Conservation (phyloP, 2,329 filamentous ascomycete genomes). For the Penicillium sp. region DNA sequence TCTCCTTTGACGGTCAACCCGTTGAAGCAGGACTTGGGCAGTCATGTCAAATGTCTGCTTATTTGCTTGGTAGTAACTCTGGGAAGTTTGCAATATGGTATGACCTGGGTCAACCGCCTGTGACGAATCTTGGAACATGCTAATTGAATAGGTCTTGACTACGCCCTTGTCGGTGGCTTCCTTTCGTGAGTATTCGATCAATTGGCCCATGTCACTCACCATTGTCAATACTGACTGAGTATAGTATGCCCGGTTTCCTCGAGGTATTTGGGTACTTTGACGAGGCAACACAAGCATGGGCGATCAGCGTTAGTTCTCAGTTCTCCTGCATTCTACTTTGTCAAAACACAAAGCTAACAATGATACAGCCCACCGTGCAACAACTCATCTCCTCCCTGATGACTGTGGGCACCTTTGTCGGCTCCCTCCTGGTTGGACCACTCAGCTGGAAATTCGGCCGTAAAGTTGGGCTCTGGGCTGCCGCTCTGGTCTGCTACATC, state of each 20-base stretch:
- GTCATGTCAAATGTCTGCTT: neutral
- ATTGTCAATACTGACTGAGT: neutral
- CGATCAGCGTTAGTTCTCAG: conserved; percentile 4
- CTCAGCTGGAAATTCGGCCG: conserved; percentile 5
- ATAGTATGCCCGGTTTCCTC: conserved; percentile 6
- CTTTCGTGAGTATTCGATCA: conserved; percentile 2
- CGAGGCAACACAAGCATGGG: neutral
- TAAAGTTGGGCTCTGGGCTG: neutral
- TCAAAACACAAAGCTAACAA: neutral
- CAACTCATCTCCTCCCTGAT: conserved; percentile 7
- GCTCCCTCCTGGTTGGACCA: conserved; percentile 1
- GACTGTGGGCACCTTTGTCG: conserved; percentile 5
- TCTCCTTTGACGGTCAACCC: conserved; percentile 1
- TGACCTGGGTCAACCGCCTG: neutral
- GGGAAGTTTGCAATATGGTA: conserved; percentile 5
- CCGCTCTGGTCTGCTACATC: neutral
- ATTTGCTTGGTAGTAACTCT: conserved; percentile 4
- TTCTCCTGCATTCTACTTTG: neutral
- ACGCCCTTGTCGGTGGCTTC: conserved; percentile 4
- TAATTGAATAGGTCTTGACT: too few relatives aligned
- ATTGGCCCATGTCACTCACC: too few relatives aligned
- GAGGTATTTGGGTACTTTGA: conserved; percentile 5
- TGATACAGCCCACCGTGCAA: neutral
- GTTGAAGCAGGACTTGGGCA: conserved; percentile 1
- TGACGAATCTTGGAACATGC: too few relatives aligned